Evolutionary conservation across 495 filamentous ascomycete genomes (phyloP), one percentile per base, ranked within the genome.

Genomic region (Cercophora sp.): DNA sequence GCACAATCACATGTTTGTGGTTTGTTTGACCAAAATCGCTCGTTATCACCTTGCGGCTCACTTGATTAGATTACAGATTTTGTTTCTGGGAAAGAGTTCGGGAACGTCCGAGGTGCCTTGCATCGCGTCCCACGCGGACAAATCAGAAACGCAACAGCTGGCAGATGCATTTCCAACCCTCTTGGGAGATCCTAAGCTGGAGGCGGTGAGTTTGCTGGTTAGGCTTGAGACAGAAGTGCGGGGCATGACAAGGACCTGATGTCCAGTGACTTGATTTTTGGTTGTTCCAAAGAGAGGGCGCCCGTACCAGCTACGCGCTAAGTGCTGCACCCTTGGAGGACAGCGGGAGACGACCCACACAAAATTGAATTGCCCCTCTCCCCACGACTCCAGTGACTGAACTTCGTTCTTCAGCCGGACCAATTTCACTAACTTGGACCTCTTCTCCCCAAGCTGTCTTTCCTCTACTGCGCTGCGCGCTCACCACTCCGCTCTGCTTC

Each of bases 381-480:
- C 37, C 50, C 40, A 43, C 27, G 26, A 39, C 20, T 29, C 46
- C 48, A 39, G 26, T 39, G 45, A 44, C 54, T 44, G 50, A 43
- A 57, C 55, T 43, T 54, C 51, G 24, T n/a, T 54, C 36, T 34
- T 49, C 29, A 26, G 32, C 23, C 41, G 10, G 15, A 23, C 40
- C 25, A 45, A 45, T 52, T 45, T 29, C 50, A 52, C 34, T 18
- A 39, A 41, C 46, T 22, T 31, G 6, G 29, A 31, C 49, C 49
- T 50, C 49, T 34, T 51, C 47, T 42, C 45, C 20, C 39, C 27
- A 19, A 20, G 48, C 56, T 40, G 31, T 36, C 48, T 51, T 15
- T 44, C 26, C 37, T 37, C 29, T 39, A 26, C 53, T 31, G 60
- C 60, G 60, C 60, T 60, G 60, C 45, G 62, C 59, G 62, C 59